Evolutionary conservation across 139 green algal genomes (phyloP), one percentile per base, ranked within the genome.

Genomic region (Parachlorella kessleri): DNA sequence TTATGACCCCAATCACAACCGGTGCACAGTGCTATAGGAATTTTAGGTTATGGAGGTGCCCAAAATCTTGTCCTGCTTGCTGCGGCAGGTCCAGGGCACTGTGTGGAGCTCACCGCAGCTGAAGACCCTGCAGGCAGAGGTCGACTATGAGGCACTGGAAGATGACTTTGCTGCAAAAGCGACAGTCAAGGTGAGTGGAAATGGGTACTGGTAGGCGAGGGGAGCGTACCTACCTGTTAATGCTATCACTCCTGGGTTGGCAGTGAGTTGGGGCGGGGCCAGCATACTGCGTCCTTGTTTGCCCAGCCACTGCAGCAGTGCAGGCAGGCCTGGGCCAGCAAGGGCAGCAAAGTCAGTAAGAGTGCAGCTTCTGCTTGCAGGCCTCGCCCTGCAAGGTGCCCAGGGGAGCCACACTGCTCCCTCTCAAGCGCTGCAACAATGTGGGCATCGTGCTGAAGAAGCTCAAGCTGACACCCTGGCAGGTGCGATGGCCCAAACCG

Each of bases 91-190:
- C 14, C 48, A 59, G 14, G 48, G 48, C 48, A 59, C 48, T 59
- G 48, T 59, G 48, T 59, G 48, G 48, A 59, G 21, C 48, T 28
- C 48, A 59, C n/a, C n/a, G n/a, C n/a, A n/a, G n/a, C 48, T 59
- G 48, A 18, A 14, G 21, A 18, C 14, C 21, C 14, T 59, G 48
- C 14, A 59, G 14, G 48, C 48, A 59, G 48, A 83, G 3, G 63
- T 89, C 2, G 87, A 88, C 68, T 89, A 73, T 32, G 59, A 69
- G 23, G 26, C 40, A 2, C 63, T 91, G 41, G 83, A 91, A 67
- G 79, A 83, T 9, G 73, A 82, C 39, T 91, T 91, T 75, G 80
- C 70, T 0, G 77, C 84, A 23, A 64, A 75, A 59, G 48, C 48
- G 21, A 59, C 48, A 0, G 48, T 59, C 48, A 14, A 59, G 48